These are phyloP conservation scores for Wickerhamiella nectarea DNA, from an alignment of 805 yeast species.

Conservation along the genomic window DNA sequence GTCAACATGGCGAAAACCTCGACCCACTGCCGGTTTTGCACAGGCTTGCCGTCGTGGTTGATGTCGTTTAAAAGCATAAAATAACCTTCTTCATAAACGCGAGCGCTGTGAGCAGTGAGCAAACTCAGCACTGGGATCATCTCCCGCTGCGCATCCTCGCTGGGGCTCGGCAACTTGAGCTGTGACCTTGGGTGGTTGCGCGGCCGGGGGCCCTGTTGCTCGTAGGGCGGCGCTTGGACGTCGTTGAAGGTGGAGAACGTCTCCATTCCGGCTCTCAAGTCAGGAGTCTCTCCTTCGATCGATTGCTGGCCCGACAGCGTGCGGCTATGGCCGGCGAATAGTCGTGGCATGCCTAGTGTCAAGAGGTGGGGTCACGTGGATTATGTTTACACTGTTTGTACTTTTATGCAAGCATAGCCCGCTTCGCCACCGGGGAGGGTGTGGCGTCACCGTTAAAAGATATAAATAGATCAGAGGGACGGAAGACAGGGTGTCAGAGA, in stretches of 20 bases:
- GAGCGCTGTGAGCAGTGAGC: constrained; percentile 52
- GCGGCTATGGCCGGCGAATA: constrained; percentile 5
- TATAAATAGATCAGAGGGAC: too few species aligned
- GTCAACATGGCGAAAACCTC: constrained; percentile 86
- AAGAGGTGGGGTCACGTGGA: neutral
- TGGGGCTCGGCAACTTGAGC: constrained; percentile 13
- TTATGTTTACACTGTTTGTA: neutral
- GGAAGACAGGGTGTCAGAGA: too few species aligned
- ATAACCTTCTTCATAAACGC: constrained; percentile 47
- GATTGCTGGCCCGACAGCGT: neutral
- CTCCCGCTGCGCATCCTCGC: constrained; percentile 41
- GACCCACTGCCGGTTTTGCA: constrained; percentile 67
- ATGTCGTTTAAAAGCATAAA: constrained; percentile 31
- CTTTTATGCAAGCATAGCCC: too few species aligned
- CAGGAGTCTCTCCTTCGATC: neutral
- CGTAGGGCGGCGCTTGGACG: constrained; percentile 6
- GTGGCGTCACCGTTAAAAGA: too few species aligned
- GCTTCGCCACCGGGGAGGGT: too few species aligned
- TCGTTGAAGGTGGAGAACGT: constrained; percentile 2
- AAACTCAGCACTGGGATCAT: constrained; percentile 59
- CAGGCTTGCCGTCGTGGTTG: constrained; percentile 70
- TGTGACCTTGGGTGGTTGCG: constrained; percentile 1
- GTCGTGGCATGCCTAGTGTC: neutral
- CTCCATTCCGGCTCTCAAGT: constrained; percentile 4
- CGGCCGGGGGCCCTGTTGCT: constrained; percentile 4